Conservation (phyloP, 2,329 filamentous ascomycete genomes). For the Epichloe baconii region DNA sequence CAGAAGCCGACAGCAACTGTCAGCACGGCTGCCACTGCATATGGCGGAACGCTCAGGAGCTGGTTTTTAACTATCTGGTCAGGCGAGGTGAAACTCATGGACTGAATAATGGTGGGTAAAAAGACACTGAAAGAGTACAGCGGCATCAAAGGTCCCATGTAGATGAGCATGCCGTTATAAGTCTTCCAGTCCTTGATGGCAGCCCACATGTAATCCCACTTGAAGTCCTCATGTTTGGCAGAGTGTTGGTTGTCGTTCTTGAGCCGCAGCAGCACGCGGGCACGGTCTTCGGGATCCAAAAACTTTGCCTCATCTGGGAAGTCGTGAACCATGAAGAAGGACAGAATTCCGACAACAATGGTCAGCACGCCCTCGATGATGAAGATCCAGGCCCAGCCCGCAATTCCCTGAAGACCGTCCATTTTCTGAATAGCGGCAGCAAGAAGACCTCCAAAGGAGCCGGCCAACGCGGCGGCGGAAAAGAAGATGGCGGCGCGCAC, state of each 20-base stretch:
- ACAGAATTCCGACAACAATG: constrained; percentile 51
- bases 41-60: constrained; percentile 34
- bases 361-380: constrained; percentile 60
- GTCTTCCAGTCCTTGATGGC: constrained; percentile 77
- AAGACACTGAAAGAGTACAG: constrained; percentile 69
- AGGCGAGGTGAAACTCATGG: constrained; percentile 28
- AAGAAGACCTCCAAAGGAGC: constrained; percentile 63
- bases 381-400: constrained; percentile 54
- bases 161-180: constrained; percentile 60
- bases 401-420: constrained; percentile 44
- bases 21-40: constrained; percentile 23
- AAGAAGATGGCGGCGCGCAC: constrained; percentile 75
- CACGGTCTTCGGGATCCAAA: constrained; percentile 54
- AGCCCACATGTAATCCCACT: constrained; percentile 57
- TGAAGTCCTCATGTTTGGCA: constrained; percentile 64
- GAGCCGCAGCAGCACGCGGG: constrained; percentile 58
- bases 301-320: constrained; percentile 69
- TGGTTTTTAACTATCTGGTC: constrained; percentile 23
- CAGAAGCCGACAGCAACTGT: constrained; percentile 42
- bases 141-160: constrained; percentile 62
- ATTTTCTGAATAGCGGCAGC: constrained; percentile 60
- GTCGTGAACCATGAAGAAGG: constrained; percentile 71
- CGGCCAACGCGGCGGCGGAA: constrained; percentile 66
- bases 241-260: constrained; percentile 58
- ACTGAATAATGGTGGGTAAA: constrained; percentile 62